Percentiles rank a stretch among this genome's conserved stretches.
Evolutionary conservation across 1,284 basidiomycete species (phyloP).

Genomic region (Earliella scabrosa): DNA sequence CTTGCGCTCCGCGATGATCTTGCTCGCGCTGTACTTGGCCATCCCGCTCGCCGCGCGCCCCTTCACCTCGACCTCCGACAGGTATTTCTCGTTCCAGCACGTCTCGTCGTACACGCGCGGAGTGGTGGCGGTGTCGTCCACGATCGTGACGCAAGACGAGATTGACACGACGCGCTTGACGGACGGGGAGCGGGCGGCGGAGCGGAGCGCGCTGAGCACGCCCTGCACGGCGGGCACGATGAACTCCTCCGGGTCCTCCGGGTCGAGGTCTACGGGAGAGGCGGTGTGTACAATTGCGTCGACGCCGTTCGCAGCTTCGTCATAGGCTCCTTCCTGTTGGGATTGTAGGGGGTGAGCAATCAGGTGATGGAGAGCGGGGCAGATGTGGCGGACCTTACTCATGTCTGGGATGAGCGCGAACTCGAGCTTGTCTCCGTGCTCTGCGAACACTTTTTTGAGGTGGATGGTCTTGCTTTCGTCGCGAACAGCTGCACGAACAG

Average conservation of each 20-base stretch:
- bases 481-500: conserved; percentile 55
- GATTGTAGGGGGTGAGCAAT: no score
- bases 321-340: conserved; percentile 40
- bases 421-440: conserved; percentile 49
- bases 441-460: conserved; percentile 49
- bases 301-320: conserved; percentile 44
- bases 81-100: conserved; percentile 69
- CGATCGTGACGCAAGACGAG: conserved; percentile 54
- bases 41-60: conserved; percentile 47
- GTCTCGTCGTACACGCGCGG: conserved; percentile 40
- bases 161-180: conserved; percentile 67
- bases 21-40: conserved; percentile 60
- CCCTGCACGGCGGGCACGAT: conserved; percentile 37
- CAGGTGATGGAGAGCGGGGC: conserved; percentile 55
- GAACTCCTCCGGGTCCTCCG: conserved; percentile 39
- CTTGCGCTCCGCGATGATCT: conserved; percentile 69
- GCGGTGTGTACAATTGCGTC: conserved; percentile 50
- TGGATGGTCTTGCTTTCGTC: conserved; percentile 55
- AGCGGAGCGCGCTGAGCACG: conserved; percentile 28
- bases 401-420: conserved; percentile 60
- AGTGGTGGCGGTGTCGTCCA: conserved; percentile 29
- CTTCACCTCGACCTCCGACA: conserved; percentile 53
- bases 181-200: conserved; percentile 43
- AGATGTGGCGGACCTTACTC: conserved; percentile 51
- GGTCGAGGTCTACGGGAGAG: conserved; percentile 42